Evolutionary conservation across 2,329 filamentous ascomycete genomes (phyloP), one percentile per base, ranked within the genome.

Genomic region (Diatrype stigma): DNA sequence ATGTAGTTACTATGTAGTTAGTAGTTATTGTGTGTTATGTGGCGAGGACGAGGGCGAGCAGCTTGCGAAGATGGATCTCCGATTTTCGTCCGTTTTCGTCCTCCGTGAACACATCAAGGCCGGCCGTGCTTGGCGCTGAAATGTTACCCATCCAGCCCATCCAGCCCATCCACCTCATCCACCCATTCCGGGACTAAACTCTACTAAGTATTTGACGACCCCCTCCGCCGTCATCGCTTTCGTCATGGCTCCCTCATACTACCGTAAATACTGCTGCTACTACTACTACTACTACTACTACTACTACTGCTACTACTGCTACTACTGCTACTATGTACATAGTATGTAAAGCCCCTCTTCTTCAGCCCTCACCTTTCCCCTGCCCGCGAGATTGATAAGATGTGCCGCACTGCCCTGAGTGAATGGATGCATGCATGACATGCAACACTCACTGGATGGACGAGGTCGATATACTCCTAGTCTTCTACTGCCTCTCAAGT

Each of bases 31-130:
- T 37, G 16, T n/a, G 16, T 17, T 10, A 37, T 37, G 6, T 37
- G 34, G 16, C n/a, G n/a, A 16, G 34, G 34, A 17, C 34, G n/a
- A 37, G 34, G 12, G 16, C n/a, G 34, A 17, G 34, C 34, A 37
- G 14, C 34, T 6, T 37, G 34, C 6, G 7, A 23, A n/a, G 40
- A 44, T 12, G 21, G 22, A 44, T 11, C 40, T 19, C 40, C 40
- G 22, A 30, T 44, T 44, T 44, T 44, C 40, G 12, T 28, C 40
- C 40, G 40, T 44, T 44, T 44, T 44, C 22, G 40, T 44, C 40
- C 12, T 28, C 21, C 40, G n/a, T 44, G 21, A 44, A 26, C 40
- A 23, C 22, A 44, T 44, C 40, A 26, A 17, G 40, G 22, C 22
- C 34, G 34, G 21, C 4, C 11, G 21, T 28, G 12, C 40, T 28